phyloP scores from a whole-genome alignment of 2,329 filamentous ascomycete species.

The Paecilomyces niveus region DNA sequence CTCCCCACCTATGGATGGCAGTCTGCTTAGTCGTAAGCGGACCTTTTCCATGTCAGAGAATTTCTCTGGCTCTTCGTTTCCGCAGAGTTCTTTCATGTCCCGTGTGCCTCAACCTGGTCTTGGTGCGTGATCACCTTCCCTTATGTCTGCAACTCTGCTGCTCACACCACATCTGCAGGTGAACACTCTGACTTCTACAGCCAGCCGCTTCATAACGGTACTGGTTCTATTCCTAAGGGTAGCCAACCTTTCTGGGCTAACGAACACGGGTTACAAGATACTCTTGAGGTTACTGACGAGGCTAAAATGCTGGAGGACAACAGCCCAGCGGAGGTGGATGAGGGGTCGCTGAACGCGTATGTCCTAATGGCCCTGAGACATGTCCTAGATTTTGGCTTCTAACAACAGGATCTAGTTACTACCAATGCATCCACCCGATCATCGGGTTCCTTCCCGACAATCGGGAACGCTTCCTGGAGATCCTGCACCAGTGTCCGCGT shows the following conservation, averaged over 20 bases:
- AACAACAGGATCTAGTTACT: conserved; percentile 24
- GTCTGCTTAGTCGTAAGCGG: conserved; percentile 39
- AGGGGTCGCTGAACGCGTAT: conserved; percentile 33
- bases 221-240: conserved; percentile 28
- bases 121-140: conserved; percentile 15
- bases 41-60: conserved; percentile 45
- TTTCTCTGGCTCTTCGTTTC: conserved; percentile 34
- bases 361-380: conserved; percentile 8
- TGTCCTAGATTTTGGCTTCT: conserved; percentile 4
- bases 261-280: conserved; percentile 24
- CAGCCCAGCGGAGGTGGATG: conserved; percentile 29
- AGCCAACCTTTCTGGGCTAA: conserved; percentile 33
- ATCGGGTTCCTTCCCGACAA: conserved; percentile 36
- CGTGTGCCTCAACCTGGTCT: conserved; percentile 28
- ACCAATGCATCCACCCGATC: conserved; percentile 32
- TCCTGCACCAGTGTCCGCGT: conserved; percentile 33
- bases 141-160: background rate
- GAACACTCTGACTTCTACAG: conserved; percentile 7
- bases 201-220: conserved; percentile 19
- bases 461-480: conserved; percentile 27
- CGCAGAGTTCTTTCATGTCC: conserved; percentile 30
- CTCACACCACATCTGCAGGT: conserved; percentile 5
- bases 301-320: conserved; percentile 27
- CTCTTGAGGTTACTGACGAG: conserved; percentile 24
- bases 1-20: conserved; percentile 42